These are phyloP conservation scores for Mycena polygramma DNA, from an alignment of 768 basidiomycete species.

Conservation along the genomic window DNA sequence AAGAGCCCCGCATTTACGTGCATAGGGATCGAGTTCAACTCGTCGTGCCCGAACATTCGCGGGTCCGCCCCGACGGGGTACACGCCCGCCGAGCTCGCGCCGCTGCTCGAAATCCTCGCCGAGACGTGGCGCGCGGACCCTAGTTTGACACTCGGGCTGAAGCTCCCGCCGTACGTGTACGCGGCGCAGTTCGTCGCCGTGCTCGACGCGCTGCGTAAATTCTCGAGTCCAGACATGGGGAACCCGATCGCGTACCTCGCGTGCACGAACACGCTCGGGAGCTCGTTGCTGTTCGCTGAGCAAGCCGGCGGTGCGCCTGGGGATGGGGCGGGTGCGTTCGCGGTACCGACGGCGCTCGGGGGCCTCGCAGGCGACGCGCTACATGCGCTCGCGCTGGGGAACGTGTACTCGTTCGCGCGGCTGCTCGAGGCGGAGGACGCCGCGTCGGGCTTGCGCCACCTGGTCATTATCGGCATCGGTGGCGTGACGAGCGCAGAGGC, in stretches of 20 bases:
- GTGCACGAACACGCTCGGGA: constrained; percentile 86
- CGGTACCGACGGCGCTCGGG: constrained; percentile 74
- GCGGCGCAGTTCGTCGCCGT: constrained; percentile 71
- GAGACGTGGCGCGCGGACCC: constrained; percentile 62
- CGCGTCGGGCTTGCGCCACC: constrained; percentile 54
- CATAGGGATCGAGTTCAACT: constrained; percentile 85
- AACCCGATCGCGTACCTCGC: constrained; percentile 79
- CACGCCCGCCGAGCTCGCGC: constrained; percentile 61
- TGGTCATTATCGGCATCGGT: constrained; percentile 84
- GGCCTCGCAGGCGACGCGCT: constrained; percentile 84
- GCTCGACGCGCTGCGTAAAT: constrained; percentile 59
- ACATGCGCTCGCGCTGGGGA: constrained; percentile 84
- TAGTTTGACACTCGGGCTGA: constrained; percentile 77
- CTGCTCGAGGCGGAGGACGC: constrained; percentile 59
- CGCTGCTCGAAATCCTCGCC: constrained; percentile 69
- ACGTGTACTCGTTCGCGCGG: constrained; percentile 72
- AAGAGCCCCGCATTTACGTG: constrained; percentile 35
- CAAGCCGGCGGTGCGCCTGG: constrained; percentile 50
- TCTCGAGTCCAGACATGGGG: constrained; percentile 44
- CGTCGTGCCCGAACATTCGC: constrained; percentile 86
- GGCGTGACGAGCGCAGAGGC: constrained; percentile 77
- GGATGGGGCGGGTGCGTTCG: constrained; percentile 52
- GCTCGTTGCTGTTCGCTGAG: constrained; percentile 71
- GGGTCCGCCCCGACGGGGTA: constrained; percentile 77
- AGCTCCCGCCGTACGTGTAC: constrained; percentile 83